These are phyloP conservation scores for Magnaporthiopsis rhizophila DNA, from an alignment of 2,329 filamentous ascomycete genomes.

Conservation along the genomic window DNA sequence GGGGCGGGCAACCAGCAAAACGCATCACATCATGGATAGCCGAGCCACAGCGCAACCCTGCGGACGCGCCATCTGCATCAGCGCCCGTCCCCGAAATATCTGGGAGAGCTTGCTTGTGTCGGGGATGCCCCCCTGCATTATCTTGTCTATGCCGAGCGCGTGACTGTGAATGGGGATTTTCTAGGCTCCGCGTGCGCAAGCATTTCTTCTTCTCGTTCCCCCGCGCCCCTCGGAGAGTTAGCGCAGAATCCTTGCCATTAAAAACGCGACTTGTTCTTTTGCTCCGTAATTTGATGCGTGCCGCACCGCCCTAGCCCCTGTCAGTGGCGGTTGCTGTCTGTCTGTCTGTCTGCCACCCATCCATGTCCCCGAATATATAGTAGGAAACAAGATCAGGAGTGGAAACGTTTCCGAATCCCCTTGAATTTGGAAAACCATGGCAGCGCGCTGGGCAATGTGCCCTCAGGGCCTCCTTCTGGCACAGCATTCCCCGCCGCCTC, in stretches of 20 bases:
- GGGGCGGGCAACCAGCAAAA: background rate
- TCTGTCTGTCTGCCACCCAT: background rate
- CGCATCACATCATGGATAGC: background rate
- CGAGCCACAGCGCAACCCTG: background rate
- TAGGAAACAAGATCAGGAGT: background rate
- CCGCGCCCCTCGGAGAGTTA: too few relatives aligned
- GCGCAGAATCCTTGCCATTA: too few relatives aligned
- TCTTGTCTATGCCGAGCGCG: background rate
- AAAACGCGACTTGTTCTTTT: background rate
- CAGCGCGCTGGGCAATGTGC: background rate
- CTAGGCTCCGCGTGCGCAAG: background rate
- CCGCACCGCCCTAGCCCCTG: too few relatives aligned
- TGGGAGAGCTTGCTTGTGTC: background rate
- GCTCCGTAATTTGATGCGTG: background rate
- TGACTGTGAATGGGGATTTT: background rate
- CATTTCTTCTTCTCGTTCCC: too few relatives aligned
- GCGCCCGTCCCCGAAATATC: background rate
- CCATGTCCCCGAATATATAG: background rate
- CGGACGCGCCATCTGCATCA: background rate
- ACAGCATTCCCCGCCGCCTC: background rate
- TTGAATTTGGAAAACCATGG: background rate
- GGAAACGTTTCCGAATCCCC: background rate
- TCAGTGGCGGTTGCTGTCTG: background rate
- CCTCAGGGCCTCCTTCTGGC: background rate
- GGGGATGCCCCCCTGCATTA: background rate